Evolutionary conservation across 805 yeast genomes (phyloP), one percentile per base, ranked within the genome.

Genomic region (Schwanniomyces yamadae): DNA sequence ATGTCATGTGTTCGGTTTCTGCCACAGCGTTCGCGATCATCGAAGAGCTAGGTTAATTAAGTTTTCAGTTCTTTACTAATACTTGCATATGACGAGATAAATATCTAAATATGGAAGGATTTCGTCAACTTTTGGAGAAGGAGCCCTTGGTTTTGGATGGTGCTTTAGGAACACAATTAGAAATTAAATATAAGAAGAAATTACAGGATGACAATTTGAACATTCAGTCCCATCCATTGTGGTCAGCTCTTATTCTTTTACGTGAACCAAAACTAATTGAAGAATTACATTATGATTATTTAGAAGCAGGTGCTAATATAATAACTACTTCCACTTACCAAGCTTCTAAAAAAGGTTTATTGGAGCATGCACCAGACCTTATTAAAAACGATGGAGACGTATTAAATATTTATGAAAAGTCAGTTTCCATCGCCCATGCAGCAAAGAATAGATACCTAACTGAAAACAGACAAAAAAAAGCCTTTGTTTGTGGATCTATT

Each of bases 91-190:
- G n/a, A n/a, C n/a, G n/a, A n/a, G n/a, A n/a, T n/a, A n/a, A n/a
- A n/a, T n/a, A n/a, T n/a, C n/a, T n/a, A n/a, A n/a, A n/a, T n/a
- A n/a, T n/a, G n/a, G n/a, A n/a, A n/a, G n/a, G n/a, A n/a, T n/a
- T n/a, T n/a, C n/a, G n/a, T n/a, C n/a, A n/a, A n/a, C n/a, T n/a
- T n/a, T 22, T n/a, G 7, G 19, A 30, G 8, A 18, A 23, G 17
- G 7, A 20, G 28, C 41, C 39, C 4, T 34, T 50, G 15, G 54
- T 61, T 1, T 42, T 58, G 10, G 86, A 82, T 55, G 88, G 89
- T 5, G 87, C 80, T 0, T 66, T 79, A 28, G 88, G 87, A 0
- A 79, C 84, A 0, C 78, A 75, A 45, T 57, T 82, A 9, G 85
- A 80, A 48, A 59, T 28, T 4, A 28, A 28, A 28, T 28, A 62